A percentile compares a stretch with the other conserved stretches of the same genome.
These are phyloP conservation scores for Chaetomium olivaceum DNA, from an alignment of 2,329 filamentous ascomycete species.

Conservation along the genomic window DNA sequence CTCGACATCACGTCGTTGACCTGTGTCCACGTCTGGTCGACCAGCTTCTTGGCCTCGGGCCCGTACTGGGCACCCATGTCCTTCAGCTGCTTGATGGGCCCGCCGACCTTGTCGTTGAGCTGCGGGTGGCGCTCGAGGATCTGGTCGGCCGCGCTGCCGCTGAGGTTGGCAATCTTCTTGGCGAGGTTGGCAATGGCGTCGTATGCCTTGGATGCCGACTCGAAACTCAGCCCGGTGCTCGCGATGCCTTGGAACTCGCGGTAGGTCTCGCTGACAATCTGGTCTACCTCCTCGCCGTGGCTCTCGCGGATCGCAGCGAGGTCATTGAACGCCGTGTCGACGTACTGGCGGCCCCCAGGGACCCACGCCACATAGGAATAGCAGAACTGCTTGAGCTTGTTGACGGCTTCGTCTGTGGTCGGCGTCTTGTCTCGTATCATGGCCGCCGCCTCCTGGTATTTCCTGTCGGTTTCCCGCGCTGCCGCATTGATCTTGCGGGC, in stretches of 20 bases:
- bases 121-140: constrained; percentile 73
- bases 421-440: constrained; percentile 64
- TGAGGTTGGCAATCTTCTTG: constrained; percentile 59
- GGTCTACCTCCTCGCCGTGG: constrained; percentile 69
- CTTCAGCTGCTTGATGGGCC: constrained; percentile 68
- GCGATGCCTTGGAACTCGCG: constrained; percentile 63
- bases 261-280: constrained; percentile 68
- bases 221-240: constrained; percentile 60
- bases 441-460: constrained; percentile 60
- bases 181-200: constrained; percentile 63
- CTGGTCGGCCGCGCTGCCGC: constrained; percentile 62
- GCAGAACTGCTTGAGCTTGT: constrained; percentile 64
- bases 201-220: constrained; percentile 62
- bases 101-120: constrained; percentile 70
- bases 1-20: constrained; percentile 63
- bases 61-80: constrained; percentile 68
- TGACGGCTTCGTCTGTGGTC: constrained; percentile 64
- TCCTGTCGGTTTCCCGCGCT: constrained; percentile 57
- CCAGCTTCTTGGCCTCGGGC: constrained; percentile 74
- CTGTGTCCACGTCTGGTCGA: constrained; percentile 70
- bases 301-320: constrained; percentile 67
- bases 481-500: constrained; percentile 48
- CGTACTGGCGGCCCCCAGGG: constrained; percentile 67
- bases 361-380: constrained; percentile 71
- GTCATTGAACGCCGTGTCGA: constrained; percentile 70